These are phyloP conservation scores for Sicyos baderoa DNA, from an alignment of 306 rosid genomes.

Conservation along the genomic window DNA sequence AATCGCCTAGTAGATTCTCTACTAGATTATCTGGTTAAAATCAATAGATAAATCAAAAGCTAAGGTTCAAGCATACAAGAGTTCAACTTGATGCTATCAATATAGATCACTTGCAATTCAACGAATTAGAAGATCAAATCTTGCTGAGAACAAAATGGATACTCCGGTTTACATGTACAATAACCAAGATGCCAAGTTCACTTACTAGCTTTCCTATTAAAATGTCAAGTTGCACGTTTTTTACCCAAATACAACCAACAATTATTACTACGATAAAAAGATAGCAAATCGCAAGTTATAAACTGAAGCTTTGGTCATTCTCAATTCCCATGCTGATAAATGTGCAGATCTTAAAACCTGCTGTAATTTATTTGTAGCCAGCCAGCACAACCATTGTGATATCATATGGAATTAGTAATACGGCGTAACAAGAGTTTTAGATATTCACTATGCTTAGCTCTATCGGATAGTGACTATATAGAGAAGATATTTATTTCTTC, in stretches of 20 bases:
- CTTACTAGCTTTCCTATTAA: background rate
- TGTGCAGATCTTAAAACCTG: background rate
- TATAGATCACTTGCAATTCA: background rate
- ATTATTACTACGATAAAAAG: background rate
- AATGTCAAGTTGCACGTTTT: slow-evolving; percentile 2
- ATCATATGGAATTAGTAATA: background rate
- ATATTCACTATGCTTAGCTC: background rate
- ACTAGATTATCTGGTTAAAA: slow-evolving; percentile 71
- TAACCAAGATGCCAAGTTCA: background rate
- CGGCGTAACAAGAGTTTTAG: background rate
- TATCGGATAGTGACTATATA: background rate
- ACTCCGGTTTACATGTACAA: background rate
- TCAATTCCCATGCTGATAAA: background rate
- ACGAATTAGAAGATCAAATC: background rate
- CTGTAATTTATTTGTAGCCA: background rate
- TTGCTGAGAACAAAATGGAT: background rate
- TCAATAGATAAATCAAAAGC: background rate
- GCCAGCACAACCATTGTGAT: background rate
- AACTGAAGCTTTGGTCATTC: background rate
- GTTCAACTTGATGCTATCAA: background rate
- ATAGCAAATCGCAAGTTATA: background rate
- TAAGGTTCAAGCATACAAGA: background rate
- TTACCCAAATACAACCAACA: background rate
- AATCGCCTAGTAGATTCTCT: slow-evolving; percentile 89
- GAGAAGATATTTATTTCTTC: background rate